These are phyloP conservation scores for Crassisporium funariophilum DNA, from an alignment of 768 basidiomycete genomes.

Conservation along the genomic window DNA sequence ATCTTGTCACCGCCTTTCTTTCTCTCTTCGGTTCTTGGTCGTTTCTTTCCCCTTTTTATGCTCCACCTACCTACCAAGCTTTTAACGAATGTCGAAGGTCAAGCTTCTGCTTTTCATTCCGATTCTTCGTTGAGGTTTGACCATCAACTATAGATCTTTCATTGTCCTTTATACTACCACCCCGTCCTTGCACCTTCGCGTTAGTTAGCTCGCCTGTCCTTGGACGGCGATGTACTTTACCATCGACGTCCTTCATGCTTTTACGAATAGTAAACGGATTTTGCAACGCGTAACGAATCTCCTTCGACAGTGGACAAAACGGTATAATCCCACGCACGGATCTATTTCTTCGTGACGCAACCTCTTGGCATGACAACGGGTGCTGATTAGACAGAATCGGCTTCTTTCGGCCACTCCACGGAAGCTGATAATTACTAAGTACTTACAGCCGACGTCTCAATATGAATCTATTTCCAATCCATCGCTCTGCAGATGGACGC, in stretches of 20 bases:
- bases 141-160: not conserved
- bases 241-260: not conserved
- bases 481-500: too few species aligned
- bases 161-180: not conserved
- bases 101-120: not conserved
- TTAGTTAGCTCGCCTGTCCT: not conserved
- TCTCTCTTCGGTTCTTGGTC: slow-evolving; percentile 11
- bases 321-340: not conserved
- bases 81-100: not conserved
- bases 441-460: too few species aligned
- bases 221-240: slow-evolving; percentile 5
- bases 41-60: slow-evolving; percentile 2
- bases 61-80: not conserved
- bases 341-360: too few species aligned
- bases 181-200: not conserved
- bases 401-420: too few species aligned
- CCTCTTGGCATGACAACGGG: too few species aligned
- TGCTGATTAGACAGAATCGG: too few species aligned
- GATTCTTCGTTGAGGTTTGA: too few species aligned
- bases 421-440: too few species aligned
- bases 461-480: too few species aligned
- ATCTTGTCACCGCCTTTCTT: not conserved
- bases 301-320: too few species aligned
- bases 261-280: slow-evolving; percentile 11
- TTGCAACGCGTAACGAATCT: slow-evolving; percentile 5